Evolutionary conservation across 768 basidiomycete genomes (phyloP), one percentile per base, ranked within the genome.

Genomic region (Kwoniella mangroviensis): DNA sequence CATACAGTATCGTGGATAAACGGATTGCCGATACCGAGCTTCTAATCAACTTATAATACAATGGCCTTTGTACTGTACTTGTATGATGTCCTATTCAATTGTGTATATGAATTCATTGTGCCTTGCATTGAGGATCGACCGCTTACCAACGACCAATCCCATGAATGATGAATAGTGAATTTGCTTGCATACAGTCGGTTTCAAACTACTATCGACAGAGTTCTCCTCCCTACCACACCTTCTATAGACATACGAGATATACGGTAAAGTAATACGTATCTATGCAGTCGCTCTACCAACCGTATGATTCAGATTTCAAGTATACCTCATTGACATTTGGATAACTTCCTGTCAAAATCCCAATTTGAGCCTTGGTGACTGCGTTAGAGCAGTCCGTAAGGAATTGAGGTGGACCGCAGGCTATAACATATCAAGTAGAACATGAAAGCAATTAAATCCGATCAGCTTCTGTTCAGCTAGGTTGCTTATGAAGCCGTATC

Each of bases 331-430:
- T 59, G 1, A 59, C 34, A n/a, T 59, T 40, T 19, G 58, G 58
- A 42, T 59, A 59, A 6, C 17, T 21, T 6, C 58, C 58, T 22
- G 34, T 59, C 11, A 59, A 34, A 22, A 59, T 59, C 13, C 58
- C 58, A n/a, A 59, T 42, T 21, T 59, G 58, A 24, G 58, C 58
- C 13, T 59, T 59, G 58, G 58, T 59, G 6, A 59, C 58, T 19
- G 58, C 58, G 58, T 59, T 59, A 10, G 58, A 34, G 21, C 58
- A 59, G n/a, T 59, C 58, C 4, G 42, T n/a, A 10, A 59, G 58
- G 34, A 59, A 41, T 42, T 26, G 21, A 59, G 58, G 58, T 59
- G 58, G 58, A 17, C 58, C 58, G 19, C 58, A 59, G 24, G 34
- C 58, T 59, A 26, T 19, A 19, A 12, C 21, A 55, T 55, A 55